phyloP scores from a whole-genome alignment of 257 asterid genomes.

The Solanum clarkiae region DNA sequence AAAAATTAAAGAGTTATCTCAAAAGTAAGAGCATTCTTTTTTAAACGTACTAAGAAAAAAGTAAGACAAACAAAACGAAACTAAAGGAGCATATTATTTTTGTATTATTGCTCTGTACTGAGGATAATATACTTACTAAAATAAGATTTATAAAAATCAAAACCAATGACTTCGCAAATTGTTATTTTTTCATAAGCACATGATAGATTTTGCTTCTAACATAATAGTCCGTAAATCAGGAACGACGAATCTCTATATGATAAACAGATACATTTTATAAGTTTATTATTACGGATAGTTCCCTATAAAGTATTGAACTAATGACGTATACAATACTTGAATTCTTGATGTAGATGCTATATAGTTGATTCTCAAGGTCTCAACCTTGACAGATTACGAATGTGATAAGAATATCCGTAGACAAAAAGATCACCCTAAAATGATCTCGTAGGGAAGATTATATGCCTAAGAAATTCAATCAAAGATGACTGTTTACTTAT shows the following conservation, averaged over 20 bases:
- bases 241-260: not conserved
- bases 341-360: not conserved
- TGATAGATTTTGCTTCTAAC: too few species aligned
- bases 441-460: too few species aligned
- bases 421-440: not conserved
- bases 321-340: not conserved
- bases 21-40: too few species aligned
- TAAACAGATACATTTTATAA: not conserved
- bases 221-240: not conserved
- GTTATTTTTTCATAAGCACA: not conserved
- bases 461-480: not conserved
- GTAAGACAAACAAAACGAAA: too few species aligned
- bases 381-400: too few species aligned
- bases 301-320: not conserved
- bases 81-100: not conserved
- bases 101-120: not conserved
- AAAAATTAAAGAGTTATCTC: too few species aligned
- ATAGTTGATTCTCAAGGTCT: too few species aligned
- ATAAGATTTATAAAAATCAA: not conserved
- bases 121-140: not conserved
- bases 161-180: not conserved
- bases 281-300: not conserved
- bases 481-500: not conserved
- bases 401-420: too few species aligned
- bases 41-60: too few species aligned